Evolutionary conservation across 2,329 filamentous ascomycete genomes (phyloP), one percentile per base, ranked within the genome.

Genomic region (Endoconidiophora polonica): DNA sequence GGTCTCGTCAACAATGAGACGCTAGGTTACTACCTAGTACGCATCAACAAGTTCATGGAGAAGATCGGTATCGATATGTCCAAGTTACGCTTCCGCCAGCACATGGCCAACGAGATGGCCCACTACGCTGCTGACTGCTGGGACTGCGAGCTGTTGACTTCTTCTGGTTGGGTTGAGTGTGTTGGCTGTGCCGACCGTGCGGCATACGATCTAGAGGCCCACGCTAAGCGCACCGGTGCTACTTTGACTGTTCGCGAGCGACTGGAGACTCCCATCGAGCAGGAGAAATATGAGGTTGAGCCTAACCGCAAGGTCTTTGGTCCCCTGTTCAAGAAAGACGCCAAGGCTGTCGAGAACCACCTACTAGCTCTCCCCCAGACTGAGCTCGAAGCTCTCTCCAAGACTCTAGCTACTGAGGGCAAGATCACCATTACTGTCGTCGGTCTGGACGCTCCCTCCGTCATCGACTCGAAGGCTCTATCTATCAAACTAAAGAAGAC

Each of bases 111-210:
- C 59, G 74, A 77, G 61, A 77, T 77, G 73, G 75, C 91, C 14
- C 91, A 98, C 67, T 98, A 98, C 63, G 91, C 91, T 44, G 76
- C 81, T 50, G 91, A 98, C 69, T 98, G 91, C 70, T 96, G 91
- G 91, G 91, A 98, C 65, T 90, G 87, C 12, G 91, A 98, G 66
- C 71, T 98, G 50, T 72, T 83, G 55, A 96, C 86, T 52, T 88
- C 83, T 54, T 88, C 88, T 60, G 91, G 91, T 63, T 98, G 91
- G 91, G 85, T 96, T 55, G 91, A 98, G 71, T 96, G 90, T 64
- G 90, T 96, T 60, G 91, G 91, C 55, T 96, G 91, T 65, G 91
- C 91, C 54, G 90, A 95, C 64, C 79, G 91, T 59, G 94, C 85
- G 62, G 91, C 91, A 18, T 98, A 94, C 65, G 91, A 98, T 66